phyloP scores from a whole-genome alignment of 1,139 yeast species.

The Yamadazyma diddensiae region DNA sequence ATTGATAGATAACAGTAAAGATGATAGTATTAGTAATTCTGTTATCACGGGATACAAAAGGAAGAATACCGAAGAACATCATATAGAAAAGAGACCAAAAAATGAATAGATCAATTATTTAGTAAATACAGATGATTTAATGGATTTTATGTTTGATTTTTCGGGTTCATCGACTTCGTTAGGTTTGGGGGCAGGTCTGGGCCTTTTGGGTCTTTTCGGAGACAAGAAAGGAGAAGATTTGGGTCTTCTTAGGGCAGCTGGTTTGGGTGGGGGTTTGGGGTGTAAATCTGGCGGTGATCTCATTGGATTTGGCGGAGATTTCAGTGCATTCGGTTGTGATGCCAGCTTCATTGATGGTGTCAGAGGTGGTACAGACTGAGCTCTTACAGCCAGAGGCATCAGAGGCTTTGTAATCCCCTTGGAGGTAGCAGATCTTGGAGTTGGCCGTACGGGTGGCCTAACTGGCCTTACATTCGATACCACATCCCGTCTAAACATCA shows the following conservation, averaged over 20 bases:
- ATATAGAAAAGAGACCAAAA: no score
- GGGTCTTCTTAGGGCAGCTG: background rate
- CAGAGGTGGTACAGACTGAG: background rate
- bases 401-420: no score
- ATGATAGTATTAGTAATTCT: constrained; percentile 21
- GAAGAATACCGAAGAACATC: no score
- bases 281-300: background rate
- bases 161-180: constrained; percentile 4
- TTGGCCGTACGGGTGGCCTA: background rate
- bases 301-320: background rate
- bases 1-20: constrained; percentile 14
- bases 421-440: no score
- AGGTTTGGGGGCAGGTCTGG: background rate
- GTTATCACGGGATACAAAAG: constrained; percentile 9
- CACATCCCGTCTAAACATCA: constrained; percentile 26
- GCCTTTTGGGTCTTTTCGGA: background rate
- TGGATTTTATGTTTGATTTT: constrained; percentile 12
- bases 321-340: no score
- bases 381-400: background rate
- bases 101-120: no score
- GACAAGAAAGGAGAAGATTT: background rate
- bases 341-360: no score
- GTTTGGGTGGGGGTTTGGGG: background rate
- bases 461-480: no score
- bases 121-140: constrained; percentile 33